Conservation (phyloP, 2,329 filamentous ascomycete species). For the Aspergillus caelatus region DNA sequence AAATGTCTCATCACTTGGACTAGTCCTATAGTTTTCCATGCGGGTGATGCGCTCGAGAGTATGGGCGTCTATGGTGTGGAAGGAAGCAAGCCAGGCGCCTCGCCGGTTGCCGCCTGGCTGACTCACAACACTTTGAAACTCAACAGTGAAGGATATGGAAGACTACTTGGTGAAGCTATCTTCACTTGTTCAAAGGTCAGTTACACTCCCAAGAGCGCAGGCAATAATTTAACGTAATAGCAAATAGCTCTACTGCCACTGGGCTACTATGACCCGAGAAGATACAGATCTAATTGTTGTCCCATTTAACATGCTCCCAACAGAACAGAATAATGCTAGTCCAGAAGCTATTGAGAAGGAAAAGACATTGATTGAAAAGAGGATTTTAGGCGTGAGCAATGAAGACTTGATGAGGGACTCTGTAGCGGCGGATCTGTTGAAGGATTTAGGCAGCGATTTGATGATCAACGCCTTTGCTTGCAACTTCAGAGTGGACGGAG, state of each 20-base stretch:
- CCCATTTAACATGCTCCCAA: conserved; percentile 12
- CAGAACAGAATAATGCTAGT: conserved; percentile 4
- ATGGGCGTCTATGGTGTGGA: conserved; percentile 51
- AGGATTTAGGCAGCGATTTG: conserved; percentile 35
- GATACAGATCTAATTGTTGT: neutral
- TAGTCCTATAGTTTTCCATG: conserved; percentile 44
- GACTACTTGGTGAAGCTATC: conserved; percentile 48
- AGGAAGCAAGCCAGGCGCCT: conserved; percentile 51
- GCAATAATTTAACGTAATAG: no score
- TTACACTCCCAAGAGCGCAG: no score
- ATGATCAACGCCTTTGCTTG: conserved; percentile 42
- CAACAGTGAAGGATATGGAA: conserved; percentile 46
- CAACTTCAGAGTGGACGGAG: conserved; percentile 35
- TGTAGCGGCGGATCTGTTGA: no score
- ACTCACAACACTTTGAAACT: conserved; percentile 50
- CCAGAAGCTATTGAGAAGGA: no score
- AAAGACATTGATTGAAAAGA: neutral
- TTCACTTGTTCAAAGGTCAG: no score
- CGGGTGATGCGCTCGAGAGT: conserved; percentile 37
- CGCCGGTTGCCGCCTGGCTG: conserved; percentile 50
- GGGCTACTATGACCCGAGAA: neutral
- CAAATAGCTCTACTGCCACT: conserved; percentile 11
- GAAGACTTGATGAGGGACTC: no score
- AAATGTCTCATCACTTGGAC: conserved; percentile 50
- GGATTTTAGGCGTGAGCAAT: neutral